These are phyloP conservation scores for Pelargonium cotyledonis DNA, from an alignment of 441 rosid genomes.

Conservation along the genomic window DNA sequence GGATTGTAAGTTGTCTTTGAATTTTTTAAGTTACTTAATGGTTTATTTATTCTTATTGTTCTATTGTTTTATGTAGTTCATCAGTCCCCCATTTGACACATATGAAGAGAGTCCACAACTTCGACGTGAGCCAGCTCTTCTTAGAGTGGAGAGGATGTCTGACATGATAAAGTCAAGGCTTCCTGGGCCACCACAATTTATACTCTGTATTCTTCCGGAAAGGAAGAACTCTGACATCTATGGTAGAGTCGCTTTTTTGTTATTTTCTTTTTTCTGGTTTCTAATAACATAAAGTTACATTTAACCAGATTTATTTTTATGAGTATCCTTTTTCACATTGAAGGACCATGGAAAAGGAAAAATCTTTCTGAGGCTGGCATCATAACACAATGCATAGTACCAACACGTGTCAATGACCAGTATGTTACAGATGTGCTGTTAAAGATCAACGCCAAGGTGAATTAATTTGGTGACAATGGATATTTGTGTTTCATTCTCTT, in stretches of 20 bases:
- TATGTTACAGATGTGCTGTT: slow-evolving; percentile 57
- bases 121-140: slow-evolving; percentile 47
- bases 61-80: slow-evolving; percentile 23
- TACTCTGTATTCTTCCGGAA: slow-evolving; percentile 67
- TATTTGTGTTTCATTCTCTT: no score
- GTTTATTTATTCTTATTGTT: background rate
- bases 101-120: slow-evolving; percentile 50
- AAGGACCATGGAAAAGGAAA: slow-evolving; percentile 62
- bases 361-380: slow-evolving; percentile 62
- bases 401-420: slow-evolving; percentile 53
- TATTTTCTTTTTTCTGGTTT: background rate
- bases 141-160: slow-evolving; percentile 74
- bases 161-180: slow-evolving; percentile 53
- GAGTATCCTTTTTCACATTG: no score
- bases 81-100: slow-evolving; percentile 45
- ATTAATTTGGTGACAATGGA: background rate
- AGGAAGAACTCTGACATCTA: slow-evolving; percentile 72
- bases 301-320: no score
- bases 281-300: background rate
- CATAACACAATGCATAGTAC: slow-evolving; percentile 72
- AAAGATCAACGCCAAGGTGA: slow-evolving; percentile 78
- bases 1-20: slow-evolving; percentile 48
- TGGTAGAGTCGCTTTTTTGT: slow-evolving; percentile 27
- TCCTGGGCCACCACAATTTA: slow-evolving; percentile 60
- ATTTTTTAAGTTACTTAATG: background rate